A percentile compares a stretch with the other conserved stretches of the same genome.
Evolutionary conservation across 2,329 filamentous ascomycete species (phyloP).

Genomic region (Thielaviopsis populi): DNA sequence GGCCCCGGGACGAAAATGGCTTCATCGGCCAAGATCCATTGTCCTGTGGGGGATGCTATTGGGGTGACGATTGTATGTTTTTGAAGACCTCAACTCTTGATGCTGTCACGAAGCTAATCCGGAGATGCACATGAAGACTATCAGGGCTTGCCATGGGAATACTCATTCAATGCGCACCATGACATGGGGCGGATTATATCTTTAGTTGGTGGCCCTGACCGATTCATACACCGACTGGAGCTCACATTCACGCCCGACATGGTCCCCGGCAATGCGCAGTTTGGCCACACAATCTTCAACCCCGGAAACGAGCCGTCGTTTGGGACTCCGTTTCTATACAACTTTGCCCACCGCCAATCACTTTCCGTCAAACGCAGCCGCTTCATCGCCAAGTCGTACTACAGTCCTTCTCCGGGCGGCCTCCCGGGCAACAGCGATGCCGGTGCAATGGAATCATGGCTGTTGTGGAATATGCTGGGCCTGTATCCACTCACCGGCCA

Average conservation of each 20-base stretch:
- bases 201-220: conserved; percentile 37
- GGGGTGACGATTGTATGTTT: conserved; percentile 37
- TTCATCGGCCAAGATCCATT: conserved; percentile 43
- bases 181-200: conserved; percentile 42
- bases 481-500: conserved; percentile 54
- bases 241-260: conserved; percentile 42
- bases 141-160: conserved; percentile 47
- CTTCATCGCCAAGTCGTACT: conserved; percentile 43
- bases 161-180: conserved; percentile 57
- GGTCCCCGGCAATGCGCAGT: conserved; percentile 28
- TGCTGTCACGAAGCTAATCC: neutral
- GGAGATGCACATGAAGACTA: conserved; percentile 27
- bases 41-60: conserved; percentile 49
- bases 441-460: conserved; percentile 57
- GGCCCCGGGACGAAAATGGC: conserved; percentile 39
- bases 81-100: neutral
- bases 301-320: conserved; percentile 55
- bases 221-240: conserved; percentile 43
- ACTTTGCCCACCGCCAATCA: conserved; percentile 49
- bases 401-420: conserved; percentile 38
- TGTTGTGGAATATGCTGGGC: conserved; percentile 54
- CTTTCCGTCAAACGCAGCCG: conserved; percentile 44
- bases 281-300: conserved; percentile 46
- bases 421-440: conserved; percentile 58
- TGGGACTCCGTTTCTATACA: conserved; percentile 53